Conservation (phyloP, 2,329 filamentous ascomycete species). For the Aspergillus thermomutatus region DNA sequence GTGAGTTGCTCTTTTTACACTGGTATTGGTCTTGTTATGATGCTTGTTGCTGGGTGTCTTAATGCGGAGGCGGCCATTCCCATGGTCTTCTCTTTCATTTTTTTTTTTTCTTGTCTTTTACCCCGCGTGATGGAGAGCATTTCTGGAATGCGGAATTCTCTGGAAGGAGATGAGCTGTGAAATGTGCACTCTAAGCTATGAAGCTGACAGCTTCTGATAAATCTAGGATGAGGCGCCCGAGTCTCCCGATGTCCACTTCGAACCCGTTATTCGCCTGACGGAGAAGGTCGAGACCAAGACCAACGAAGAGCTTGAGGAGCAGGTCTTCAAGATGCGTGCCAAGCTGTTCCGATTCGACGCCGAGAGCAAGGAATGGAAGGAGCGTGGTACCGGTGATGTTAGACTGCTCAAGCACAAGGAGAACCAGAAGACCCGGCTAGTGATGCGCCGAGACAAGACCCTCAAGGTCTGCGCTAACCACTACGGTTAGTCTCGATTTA, state of each 20-base stretch:
- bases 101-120: neutral
- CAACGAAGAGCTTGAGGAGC: constrained; percentile 97
- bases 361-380: constrained; percentile 94
- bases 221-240: constrained; percentile 70
- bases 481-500: constrained; percentile 68
- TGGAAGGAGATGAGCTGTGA: neutral
- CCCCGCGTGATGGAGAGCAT: neutral
- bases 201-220: neutral
- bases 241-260: constrained; percentile 92
- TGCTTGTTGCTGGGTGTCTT: neutral
- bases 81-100: constrained; percentile 3
- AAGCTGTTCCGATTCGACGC: constrained; percentile 99
- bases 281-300: constrained; percentile 97
- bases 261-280: constrained; percentile 91
- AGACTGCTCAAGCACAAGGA: constrained; percentile 98
- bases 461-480: constrained; percentile 99
- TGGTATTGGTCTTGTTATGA: constrained; percentile 9
- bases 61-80: constrained; percentile 1
- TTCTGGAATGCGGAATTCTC: neutral
- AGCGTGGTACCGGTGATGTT: constrained; percentile 95
- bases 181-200: neutral
- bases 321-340: constrained; percentile 98
- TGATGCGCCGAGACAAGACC: constrained; percentile 99
- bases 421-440: constrained; percentile 93
- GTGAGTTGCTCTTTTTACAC: constrained; percentile 40